Percentiles rank a stretch among this genome's conserved stretches.
phyloP scores from a whole-genome alignment of 2,329 filamentous ascomycete genomes.

The Aspergillus ruber region DNA sequence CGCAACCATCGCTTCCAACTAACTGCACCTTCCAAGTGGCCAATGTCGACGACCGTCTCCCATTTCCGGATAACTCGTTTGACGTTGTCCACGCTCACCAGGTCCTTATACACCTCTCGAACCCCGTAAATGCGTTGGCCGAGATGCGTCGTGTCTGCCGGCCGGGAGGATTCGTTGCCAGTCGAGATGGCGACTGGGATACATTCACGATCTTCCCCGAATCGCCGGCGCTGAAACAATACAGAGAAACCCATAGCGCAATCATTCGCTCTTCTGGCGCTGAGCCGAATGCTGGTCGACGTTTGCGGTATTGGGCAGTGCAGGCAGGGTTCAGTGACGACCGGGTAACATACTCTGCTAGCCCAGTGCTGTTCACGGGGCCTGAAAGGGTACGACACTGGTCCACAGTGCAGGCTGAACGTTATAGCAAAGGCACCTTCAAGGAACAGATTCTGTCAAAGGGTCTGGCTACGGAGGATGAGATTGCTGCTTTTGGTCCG shows the following conservation, averaged over 20 bases:
- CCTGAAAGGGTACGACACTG: neutral
- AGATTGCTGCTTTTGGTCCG: neutral
- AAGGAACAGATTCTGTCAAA: neutral
- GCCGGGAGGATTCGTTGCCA: conserved; percentile 47
- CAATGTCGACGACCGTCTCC: conserved; percentile 35
- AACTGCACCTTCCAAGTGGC: conserved; percentile 31
- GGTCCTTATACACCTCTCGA: conserved; percentile 50
- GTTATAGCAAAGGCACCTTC: neutral
- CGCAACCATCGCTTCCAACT: conserved; percentile 17
- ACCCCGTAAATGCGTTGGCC: conserved; percentile 45
- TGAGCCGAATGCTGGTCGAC: conserved; percentile 18
- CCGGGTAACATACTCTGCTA: neutral
- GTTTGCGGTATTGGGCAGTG: neutral
- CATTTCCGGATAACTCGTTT: conserved; percentile 45
- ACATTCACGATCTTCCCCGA: conserved; percentile 25
- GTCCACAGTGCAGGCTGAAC: neutral
- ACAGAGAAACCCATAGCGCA: conserved; percentile 19
- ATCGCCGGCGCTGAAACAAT: conserved; percentile 16
- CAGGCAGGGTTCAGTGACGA: neutral
- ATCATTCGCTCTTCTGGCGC: conserved; percentile 24
- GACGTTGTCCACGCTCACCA: conserved; percentile 57
- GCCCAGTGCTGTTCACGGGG: neutral
- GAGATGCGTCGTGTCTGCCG: conserved; percentile 52
- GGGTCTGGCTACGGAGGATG: neutral
- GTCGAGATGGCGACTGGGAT: conserved; percentile 32